These are phyloP conservation scores for Thelonectria olida DNA, from an alignment of 2,329 filamentous ascomycete species.

Conservation along the genomic window DNA sequence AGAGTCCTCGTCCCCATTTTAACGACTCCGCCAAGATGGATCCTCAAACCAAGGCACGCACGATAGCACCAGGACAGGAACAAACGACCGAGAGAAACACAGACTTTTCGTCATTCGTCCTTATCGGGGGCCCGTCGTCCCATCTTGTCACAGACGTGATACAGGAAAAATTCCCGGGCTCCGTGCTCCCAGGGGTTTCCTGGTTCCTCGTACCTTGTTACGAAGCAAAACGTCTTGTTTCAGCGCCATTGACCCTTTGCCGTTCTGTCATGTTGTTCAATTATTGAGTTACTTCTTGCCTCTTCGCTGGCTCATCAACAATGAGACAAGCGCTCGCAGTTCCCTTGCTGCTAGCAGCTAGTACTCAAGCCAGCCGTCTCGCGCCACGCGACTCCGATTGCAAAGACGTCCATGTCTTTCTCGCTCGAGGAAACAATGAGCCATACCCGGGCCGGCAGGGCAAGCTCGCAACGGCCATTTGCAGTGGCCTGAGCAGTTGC, in stretches of 20 bases:
- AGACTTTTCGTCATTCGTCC: background rate
- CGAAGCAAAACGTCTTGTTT: background rate
- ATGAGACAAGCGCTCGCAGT: constrained; percentile 16
- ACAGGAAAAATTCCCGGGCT: background rate
- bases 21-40: background rate
- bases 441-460: constrained; percentile 44
- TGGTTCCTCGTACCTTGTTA: background rate
- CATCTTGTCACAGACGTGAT: background rate
- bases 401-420: constrained; percentile 42
- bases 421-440: constrained; percentile 42
- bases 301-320: background rate
- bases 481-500: constrained; percentile 38
- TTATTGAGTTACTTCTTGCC: background rate
- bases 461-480: constrained; percentile 40
- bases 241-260: background rate
- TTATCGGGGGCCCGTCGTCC: background rate
- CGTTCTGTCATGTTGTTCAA: background rate
- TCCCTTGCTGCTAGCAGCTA: constrained; percentile 16
- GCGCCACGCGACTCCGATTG: constrained; percentile 26
- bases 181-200: background rate
- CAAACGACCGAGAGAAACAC: background rate
- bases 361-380: constrained; percentile 1
- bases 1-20: background rate
- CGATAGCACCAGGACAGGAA: background rate
- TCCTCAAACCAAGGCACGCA: background rate